phyloP scores from a whole-genome alignment of 352 stramenopile genomes.

The Phytopythium mirpurense region DNA sequence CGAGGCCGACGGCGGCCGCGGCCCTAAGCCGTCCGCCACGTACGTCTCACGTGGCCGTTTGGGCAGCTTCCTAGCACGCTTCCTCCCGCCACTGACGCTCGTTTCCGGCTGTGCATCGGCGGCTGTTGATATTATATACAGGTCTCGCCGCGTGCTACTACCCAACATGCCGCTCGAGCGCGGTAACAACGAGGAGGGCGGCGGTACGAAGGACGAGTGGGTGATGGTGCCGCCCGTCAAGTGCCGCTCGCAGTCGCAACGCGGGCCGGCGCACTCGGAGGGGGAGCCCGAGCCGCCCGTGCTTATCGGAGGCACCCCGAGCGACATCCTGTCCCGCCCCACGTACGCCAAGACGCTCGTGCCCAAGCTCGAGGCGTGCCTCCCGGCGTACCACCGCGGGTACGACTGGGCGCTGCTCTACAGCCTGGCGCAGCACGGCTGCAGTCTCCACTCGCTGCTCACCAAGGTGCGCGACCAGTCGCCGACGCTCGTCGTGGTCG shows the following conservation, averaged over 20 bases:
- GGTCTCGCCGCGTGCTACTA: not conserved
- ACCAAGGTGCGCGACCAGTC: conserved; percentile 28
- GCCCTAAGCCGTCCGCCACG: not conserved
- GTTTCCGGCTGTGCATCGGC: too few species aligned
- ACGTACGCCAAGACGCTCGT: conserved; percentile 36
- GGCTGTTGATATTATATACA: not conserved
- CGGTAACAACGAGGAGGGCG: conserved; percentile 10
- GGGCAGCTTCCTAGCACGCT: not conserved
- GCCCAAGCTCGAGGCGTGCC: conserved; percentile 48
- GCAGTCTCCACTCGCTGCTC: conserved; percentile 57
- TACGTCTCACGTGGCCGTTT: not conserved
- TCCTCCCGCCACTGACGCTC: too few species aligned
- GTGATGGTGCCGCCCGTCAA: conserved; percentile 9
- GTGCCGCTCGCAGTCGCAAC: conserved; percentile 29
- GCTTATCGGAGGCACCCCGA: conserved; percentile 38
- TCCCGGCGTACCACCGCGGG: conserved; percentile 37
- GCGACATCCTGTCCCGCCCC: conserved; percentile 41
- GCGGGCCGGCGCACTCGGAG: conserved; percentile 16
- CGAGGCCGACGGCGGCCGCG: conserved; percentile 2
- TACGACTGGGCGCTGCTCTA: conserved; percentile 71
- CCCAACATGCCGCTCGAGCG: conserved; percentile 8
- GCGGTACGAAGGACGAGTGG: conserved; percentile 1
- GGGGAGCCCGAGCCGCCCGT: conserved; percentile 34
- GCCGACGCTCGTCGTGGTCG: conserved; percentile 51
- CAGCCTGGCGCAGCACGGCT: conserved; percentile 60